Percentiles rank a stretch among this genome's conserved stretches.
Evolutionary conservation across 2,329 filamentous ascomycete species (phyloP).

Genomic region (Neoscytalidium dimidiatum): DNA sequence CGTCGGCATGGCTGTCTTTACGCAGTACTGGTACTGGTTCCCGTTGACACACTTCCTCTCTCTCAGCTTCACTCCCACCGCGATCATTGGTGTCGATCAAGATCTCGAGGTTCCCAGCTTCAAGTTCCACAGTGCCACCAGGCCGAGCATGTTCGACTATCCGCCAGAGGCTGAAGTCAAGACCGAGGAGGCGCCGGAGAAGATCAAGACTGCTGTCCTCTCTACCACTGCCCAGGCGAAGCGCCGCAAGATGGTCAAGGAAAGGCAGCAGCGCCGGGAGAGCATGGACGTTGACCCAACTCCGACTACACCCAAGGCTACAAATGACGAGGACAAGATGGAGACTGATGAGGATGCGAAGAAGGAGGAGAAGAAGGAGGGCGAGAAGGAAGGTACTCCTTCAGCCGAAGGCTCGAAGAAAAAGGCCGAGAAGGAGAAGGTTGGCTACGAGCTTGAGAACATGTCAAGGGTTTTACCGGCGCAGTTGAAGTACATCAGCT

Average conservation of each 20-base stretch:
- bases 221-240: slow-evolving; percentile 97
- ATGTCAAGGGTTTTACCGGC: slow-evolving; percentile 91
- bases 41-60: slow-evolving; percentile 97
- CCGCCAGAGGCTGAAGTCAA: slow-evolving; percentile 96
- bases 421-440: slow-evolving; percentile 93
- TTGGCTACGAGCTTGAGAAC: slow-evolving; percentile 94
- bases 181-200: slow-evolving; percentile 85
- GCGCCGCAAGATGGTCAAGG: slow-evolving; percentile 90
- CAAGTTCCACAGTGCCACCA: slow-evolving; percentile 93
- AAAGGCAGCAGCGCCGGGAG: slow-evolving; percentile 82
- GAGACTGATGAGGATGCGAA: slow-evolving; percentile 60
- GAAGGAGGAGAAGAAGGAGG: slow-evolving; percentile 44
- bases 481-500: slow-evolving; percentile 94
- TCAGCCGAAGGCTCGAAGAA: slow-evolving; percentile 69
- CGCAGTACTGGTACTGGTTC: slow-evolving; percentile 99
- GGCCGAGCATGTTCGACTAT: slow-evolving; percentile 95
- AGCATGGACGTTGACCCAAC: slow-evolving; percentile 93
- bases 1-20: slow-evolving; percentile 96
- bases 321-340: slow-evolving; percentile 77
- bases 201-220: slow-evolving; percentile 92
- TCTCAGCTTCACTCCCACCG: slow-evolving; percentile 93
- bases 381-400: slow-evolving; percentile 59
- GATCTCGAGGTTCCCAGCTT: slow-evolving; percentile 91
- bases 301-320: slow-evolving; percentile 70
- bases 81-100: slow-evolving; percentile 91